Conservation (phyloP, 2,329 filamentous ascomycete genomes). For the Rhynchosporium secalis region DNA sequence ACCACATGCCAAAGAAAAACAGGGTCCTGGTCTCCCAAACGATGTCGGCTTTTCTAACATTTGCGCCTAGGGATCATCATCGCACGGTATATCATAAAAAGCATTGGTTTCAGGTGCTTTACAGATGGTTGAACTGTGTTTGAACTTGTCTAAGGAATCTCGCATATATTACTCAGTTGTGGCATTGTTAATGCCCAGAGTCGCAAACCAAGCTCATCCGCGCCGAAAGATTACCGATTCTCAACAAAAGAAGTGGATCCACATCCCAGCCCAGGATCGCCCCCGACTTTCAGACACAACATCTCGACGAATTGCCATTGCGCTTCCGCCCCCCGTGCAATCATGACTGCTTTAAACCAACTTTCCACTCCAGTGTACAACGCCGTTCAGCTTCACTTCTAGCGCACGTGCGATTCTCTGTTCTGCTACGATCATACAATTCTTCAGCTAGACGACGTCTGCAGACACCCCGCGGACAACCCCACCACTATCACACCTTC, state of each 20-base stretch:
- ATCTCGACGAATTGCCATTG: slow-evolving; percentile 26
- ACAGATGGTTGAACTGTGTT: too few species aligned
- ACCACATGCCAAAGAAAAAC: too few species aligned
- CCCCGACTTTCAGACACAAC: slow-evolving; percentile 17
- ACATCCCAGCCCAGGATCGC: slow-evolving; percentile 9
- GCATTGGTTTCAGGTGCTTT: too few species aligned
- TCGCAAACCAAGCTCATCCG: slow-evolving; percentile 1
- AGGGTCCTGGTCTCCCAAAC: too few species aligned
- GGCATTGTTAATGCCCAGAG: slow-evolving; percentile 2
- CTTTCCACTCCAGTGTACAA: slow-evolving; percentile 21
- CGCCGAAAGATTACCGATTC: slow-evolving; percentile 15
- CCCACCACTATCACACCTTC: slow-evolving; percentile 4
- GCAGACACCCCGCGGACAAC: background rate
- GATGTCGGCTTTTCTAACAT: too few species aligned
- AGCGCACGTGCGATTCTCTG: slow-evolving; percentile 4
- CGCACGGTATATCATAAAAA: too few species aligned
- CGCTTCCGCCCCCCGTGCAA: slow-evolving; percentile 24
- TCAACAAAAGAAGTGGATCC: slow-evolving; percentile 27
- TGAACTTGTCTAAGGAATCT: too few species aligned
- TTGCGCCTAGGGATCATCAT: too few species aligned
- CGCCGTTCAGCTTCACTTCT: slow-evolving; percentile 7
- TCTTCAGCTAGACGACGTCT: background rate
- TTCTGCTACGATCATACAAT: background rate
- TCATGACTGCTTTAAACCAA: slow-evolving; percentile 21
- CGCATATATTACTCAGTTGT: background rate